Evolutionary conservation across 495 filamentous ascomycete genomes (phyloP).

Genomic region (Paragyromitra xinjiangensis): DNA sequence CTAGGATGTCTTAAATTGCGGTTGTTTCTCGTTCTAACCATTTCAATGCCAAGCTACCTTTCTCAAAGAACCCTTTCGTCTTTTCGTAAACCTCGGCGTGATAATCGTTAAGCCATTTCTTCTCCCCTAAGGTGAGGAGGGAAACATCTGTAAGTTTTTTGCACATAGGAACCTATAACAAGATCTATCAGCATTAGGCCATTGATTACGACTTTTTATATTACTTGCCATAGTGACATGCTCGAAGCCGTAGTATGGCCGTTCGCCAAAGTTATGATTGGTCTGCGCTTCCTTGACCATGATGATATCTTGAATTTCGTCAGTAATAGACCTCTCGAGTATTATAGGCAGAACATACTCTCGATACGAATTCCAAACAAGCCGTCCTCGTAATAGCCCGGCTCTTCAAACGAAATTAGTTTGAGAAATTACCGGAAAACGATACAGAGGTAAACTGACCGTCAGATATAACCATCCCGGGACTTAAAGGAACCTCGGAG

Average conservation of each 20-base stretch:
- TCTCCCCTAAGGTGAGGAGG: conserved; percentile 78
- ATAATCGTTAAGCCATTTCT: conserved; percentile 86
- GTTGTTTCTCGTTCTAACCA: conserved; percentile 91
- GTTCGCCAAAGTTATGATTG: conserved; percentile 86
- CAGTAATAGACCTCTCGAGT: conserved; percentile 34
- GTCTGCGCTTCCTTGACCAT: conserved; percentile 89
- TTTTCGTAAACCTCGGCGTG: conserved; percentile 82
- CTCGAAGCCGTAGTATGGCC: conserved; percentile 93
- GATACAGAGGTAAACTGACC: conserved; percentile 58
- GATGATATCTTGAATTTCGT: conserved; percentile 68
- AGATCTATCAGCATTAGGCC: conserved; percentile 10
- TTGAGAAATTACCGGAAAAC: not conserved
- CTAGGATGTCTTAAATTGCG: conserved; percentile 59
- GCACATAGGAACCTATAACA: conserved; percentile 72
- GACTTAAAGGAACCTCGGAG: conserved; percentile 84
- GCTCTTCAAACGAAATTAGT: conserved; percentile 66
- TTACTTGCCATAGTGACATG: conserved; percentile 86
- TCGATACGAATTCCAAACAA: conserved; percentile 98
- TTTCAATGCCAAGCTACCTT: conserved; percentile 70
- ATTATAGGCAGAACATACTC: conserved; percentile 65
- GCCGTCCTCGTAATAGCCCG: conserved; percentile 98
- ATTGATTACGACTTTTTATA: not conserved
- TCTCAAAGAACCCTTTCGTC: conserved; percentile 81
- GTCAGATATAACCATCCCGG: conserved; percentile 94
- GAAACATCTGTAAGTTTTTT: conserved; percentile 82